Evolutionary conservation across 169 alveolate species (phyloP).

Genomic region (Plasmodium coatneyi): DNA sequence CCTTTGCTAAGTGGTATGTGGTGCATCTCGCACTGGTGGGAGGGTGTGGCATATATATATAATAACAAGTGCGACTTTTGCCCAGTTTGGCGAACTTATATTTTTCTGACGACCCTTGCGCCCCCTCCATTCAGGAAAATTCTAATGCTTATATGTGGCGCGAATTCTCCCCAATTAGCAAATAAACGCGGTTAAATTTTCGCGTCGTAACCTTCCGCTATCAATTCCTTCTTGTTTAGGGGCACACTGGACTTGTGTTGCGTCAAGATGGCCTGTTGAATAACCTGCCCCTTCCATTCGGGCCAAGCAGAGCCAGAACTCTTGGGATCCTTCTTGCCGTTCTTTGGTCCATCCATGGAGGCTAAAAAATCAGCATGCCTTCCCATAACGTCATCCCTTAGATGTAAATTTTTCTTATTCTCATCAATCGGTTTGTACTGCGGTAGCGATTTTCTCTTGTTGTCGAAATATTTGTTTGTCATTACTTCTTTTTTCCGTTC

Average conservation of each 20-base stretch:
- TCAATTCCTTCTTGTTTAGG: slow-evolving; percentile 88
- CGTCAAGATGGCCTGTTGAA: slow-evolving; percentile 91
- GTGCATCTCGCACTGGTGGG: background rate
- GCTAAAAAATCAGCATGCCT: slow-evolving; percentile 89
- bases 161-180: background rate
- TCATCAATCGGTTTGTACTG: slow-evolving; percentile 89
- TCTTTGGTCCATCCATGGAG: slow-evolving; percentile 82
- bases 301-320: slow-evolving; percentile 91
- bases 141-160: background rate
- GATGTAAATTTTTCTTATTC: slow-evolving; percentile 79
- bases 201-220: slow-evolving; percentile 93
- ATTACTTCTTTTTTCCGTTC: slow-evolving; percentile 65
- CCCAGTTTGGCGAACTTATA: background rate
- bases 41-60: background rate
- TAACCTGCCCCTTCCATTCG: slow-evolving; percentile 94
- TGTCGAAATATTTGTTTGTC: slow-evolving; percentile 54
- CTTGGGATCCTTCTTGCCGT: slow-evolving; percentile 71
- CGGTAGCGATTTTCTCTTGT: slow-evolving; percentile 77
- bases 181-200: slow-evolving; percentile 77
- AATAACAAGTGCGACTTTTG: background rate
- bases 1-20: background rate
- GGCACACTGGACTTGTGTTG: slow-evolving; percentile 91
- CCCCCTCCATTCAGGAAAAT: background rate
- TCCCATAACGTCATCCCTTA: slow-evolving; percentile 89
- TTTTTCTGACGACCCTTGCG: background rate